Base-by-base conservation (phyloP, 2,329 filamentous ascomycete species). In the Cercospora sojina region DNA sequence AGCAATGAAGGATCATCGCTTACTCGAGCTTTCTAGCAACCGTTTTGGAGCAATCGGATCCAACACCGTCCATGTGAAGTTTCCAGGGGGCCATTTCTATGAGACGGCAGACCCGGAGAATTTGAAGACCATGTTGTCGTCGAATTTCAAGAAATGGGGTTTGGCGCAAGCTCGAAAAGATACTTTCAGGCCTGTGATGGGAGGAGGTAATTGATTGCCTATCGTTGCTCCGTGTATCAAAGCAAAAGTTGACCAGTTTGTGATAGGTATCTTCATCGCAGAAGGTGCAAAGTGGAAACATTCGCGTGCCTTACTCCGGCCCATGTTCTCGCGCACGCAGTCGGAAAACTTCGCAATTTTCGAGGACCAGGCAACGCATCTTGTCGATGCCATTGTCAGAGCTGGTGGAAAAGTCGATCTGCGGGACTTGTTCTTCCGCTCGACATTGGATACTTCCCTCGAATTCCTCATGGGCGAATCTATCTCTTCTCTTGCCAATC, bases 81-180 rank as follows among this genome's bases (percentile, higher is more conserved):
- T 60, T 16, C 38, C 58, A 1, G 41, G 58, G 18, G 58, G 58
- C 13, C 35, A 60, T 29, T 47, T 71, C n/a, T 71, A 70, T 64
- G 70, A 75, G 63, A 77, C 76, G 3, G 67, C 63, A 32, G 74
- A 78, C 31, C 75, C 76, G 2, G 73, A 74, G 67, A 78, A 78
- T 64, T 74, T 78, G 57, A 74, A 78, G 61, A 74, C 76, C 16
- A 67, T 78, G 53, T 72, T 78, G 35, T 75, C 76, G 2, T 72
- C 71, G 5, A 64, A 73, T 49, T 77, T 77, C 51, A 56, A 10
- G n/a, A 29, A 56, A 9, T 56, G 51, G 51, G 51, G 25, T n/a
- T 18, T 56, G 16, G 51, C 51, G 25, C 20, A 29, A 5, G n/a
- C 29, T 23, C 20, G 51, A 9, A 56, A 29, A 5, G 51, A 23